A percentile compares a stretch with the other conserved stretches of the same genome.
Evolutionary conservation across 2,329 filamentous ascomycete species (phyloP).

Genomic region (Penicillium sp.): DNA sequence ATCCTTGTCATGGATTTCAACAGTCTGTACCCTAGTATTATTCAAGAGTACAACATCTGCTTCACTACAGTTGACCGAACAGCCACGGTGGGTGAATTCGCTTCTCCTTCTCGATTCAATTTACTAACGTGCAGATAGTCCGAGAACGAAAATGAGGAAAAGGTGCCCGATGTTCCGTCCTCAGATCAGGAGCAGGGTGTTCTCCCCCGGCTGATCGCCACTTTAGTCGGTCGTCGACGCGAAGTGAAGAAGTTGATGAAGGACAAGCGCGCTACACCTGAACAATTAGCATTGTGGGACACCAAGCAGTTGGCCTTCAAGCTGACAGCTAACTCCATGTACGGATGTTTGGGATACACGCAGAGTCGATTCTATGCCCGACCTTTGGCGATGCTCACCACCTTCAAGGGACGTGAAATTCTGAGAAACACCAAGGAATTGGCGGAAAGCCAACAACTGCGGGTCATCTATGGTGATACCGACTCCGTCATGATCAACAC

Average conservation of each 20-base stretch:
- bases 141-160: constrained; percentile 77
- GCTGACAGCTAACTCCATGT: constrained; percentile 99
- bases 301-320: constrained; percentile 97
- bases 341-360: constrained; percentile 94
- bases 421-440: constrained; percentile 92
- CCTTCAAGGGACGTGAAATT: constrained; percentile 97
- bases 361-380: constrained; percentile 97
- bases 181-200: constrained; percentile 77
- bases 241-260: constrained; percentile 98
- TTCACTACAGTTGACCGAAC: constrained; percentile 93
- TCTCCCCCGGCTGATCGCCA: constrained; percentile 86
- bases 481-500: constrained; percentile 99
- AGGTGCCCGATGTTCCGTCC: constrained; percentile 80
- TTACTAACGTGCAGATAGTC: constrained; percentile 22
- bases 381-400: constrained; percentile 91
- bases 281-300: constrained; percentile 92
- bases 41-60: constrained; percentile 99
- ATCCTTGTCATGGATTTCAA: constrained; percentile 99
- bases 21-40: constrained; percentile 96
- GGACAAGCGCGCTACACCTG: constrained; percentile 78
- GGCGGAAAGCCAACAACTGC: constrained; percentile 84
- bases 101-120: not conserved
- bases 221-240: constrained; percentile 81
- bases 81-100: constrained; percentile 59
- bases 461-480: constrained; percentile 98